Evolutionary conservation across 2,329 filamentous ascomycete genomes (phyloP), one percentile per base, ranked within the genome.

Genomic region (Fusarium clavum): DNA sequence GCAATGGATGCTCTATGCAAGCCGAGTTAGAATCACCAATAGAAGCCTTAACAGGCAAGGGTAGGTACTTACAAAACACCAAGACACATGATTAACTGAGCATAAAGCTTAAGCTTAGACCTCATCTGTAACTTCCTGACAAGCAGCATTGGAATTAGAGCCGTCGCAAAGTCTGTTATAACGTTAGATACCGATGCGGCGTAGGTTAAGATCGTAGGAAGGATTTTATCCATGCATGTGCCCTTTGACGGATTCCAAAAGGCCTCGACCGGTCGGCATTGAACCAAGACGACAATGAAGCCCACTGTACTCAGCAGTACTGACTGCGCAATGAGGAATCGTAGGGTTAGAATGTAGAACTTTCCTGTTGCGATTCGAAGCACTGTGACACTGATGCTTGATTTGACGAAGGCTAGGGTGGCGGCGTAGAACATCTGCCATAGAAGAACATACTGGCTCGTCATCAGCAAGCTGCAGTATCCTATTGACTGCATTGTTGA

Each of bases 111-210:
- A 10, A 64, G 16, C 7, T 43, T 69, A 6, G 29, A 22, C 10
- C 63, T 55, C 54, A 69, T 67, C 32, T 69, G 63, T 0, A 69
- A 20, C n/a, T 67, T 58, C 24, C 66, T 32, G 4, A 64, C 30
- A 41, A 69, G 53, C 5, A 46, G 46, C 34, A 57, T 47, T 1
- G 63, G 63, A 13, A 67, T 53, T 2, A 64, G 24, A 5, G 63
- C 45, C 16, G 57, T 46, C 2, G 54, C 51, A 14, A 57, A 69
- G 24, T 69, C 63, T 0, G 59, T 57, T 1, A 62, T 34, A n/a
- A 69, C 61, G 9, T 67, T 67, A 9, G 56, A 46, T 2, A 53
- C 63, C 14, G 63, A 69, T 9, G 57, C 59, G 6, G 54, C 55
- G 24, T 59, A 69, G 1, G 55, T 67, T 9, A 67, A 47, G 4